phyloP scores from a whole-genome alignment of 352 stramenopile species.

The Halophytophthora polymorphica region DNA sequence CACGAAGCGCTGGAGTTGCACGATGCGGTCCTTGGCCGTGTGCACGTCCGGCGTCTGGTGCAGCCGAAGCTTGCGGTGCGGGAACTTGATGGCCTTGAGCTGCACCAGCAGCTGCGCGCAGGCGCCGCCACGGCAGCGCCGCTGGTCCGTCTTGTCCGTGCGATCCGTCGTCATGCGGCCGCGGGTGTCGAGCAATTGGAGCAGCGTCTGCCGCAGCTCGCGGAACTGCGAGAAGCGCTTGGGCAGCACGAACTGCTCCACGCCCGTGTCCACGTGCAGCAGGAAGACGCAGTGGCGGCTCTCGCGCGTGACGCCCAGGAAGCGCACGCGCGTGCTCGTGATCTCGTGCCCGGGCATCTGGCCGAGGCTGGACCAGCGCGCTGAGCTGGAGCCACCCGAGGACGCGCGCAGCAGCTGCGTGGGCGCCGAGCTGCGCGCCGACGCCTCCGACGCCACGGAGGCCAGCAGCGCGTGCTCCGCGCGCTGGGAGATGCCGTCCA shows the following conservation, averaged over 20 bases:
- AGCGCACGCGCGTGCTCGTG: conserved; percentile 32
- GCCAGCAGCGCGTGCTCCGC: conserved; percentile 4
- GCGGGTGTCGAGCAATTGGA: conserved; percentile 16
- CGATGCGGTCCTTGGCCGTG: conserved; percentile 31
- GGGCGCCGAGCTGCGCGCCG: background rate
- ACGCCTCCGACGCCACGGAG: background rate
- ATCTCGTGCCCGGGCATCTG: conserved; percentile 31
- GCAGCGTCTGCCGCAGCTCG: conserved; percentile 45
- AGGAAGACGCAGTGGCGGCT: conserved; percentile 48
- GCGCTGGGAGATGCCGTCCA: conserved; percentile 14
- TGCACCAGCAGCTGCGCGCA: conserved; percentile 37
- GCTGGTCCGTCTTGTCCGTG: conserved; percentile 10
- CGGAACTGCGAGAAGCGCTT: conserved; percentile 78
- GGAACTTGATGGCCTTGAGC: conserved; percentile 54
- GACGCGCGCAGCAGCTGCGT: conserved; percentile 14
- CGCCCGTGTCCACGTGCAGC: conserved; percentile 52
- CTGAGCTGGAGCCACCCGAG: conserved; percentile 10
- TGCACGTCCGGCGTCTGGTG: conserved; percentile 25
- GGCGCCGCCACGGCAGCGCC: conserved; percentile 36
- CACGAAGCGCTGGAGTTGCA: conserved; percentile 49
- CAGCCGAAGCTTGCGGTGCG: conserved; percentile 34
- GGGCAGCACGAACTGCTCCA: conserved; percentile 48
- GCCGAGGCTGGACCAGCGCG: conserved; percentile 15
- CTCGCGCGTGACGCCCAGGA: conserved; percentile 40
- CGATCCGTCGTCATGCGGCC: background rate